Evolutionary conservation across 306 rosid genomes (phyloP), one percentile per base, ranked within the genome.

Genomic region (Rosa chinensis): DNA sequence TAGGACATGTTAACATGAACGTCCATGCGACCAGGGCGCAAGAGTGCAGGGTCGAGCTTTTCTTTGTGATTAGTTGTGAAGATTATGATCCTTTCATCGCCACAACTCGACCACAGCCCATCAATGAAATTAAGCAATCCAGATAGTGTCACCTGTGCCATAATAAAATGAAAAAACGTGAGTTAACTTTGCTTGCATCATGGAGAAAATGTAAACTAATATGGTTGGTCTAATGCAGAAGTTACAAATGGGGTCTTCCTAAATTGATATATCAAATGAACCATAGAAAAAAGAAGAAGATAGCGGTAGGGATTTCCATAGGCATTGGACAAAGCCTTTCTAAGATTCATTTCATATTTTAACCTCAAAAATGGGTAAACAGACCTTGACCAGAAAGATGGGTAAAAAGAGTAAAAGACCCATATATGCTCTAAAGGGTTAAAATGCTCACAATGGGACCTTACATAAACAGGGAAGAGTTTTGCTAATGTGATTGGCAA

Each of bases 21-120:
- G 20, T 85, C 91, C 91, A 88, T 88, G 49, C 89, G 75, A 55
- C 91, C 87, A 0, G 86, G 89, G 18, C 89, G 79, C 42, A 88
- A 43, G 64, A 88, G 78, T 1, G 89, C 87, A 37, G 74, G 50
- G 43, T 88, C 91, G 5, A 88, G 84, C 75, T 81, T 83, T 48
- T 85, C 87, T 62, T 83, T 85, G 81, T 79, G 87, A 62, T 88
- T 88, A 37, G 91, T 85, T 11, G 89, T 88, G 82, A 85, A 85
- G 50, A 88, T 75, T 40, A 88, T 85, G 23, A 88, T 85, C 62
- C 91, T 73, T 83, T 83, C 87, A 6, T 88, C 87, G 0, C 91
- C 91, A 45, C 89, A 88, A 69, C 86, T 78, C 53, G 89, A 88
- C 86, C 87, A 88, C 23, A 88, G 32, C 13, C 87, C 89, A 5